These are phyloP conservation scores for Stropharia rugosoannulata DNA, from an alignment of 768 basidiomycete species.

Conservation along the genomic window DNA sequence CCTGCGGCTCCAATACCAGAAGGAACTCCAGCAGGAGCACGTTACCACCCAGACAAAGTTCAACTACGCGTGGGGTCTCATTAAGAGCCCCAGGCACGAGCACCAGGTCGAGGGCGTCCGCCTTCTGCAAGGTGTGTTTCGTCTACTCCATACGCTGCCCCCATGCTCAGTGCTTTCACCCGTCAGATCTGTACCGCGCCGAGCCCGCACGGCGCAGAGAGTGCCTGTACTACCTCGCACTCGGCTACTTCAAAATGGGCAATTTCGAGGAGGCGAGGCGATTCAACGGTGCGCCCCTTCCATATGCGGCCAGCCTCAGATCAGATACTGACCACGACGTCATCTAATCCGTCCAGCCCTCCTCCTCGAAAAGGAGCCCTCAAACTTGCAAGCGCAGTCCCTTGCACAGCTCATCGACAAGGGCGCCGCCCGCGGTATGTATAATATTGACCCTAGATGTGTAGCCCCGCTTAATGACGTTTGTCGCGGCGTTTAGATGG, in stretches of 20 bases:
- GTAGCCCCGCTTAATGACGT: neutral
- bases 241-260: constrained; percentile 96
- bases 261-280: constrained; percentile 91
- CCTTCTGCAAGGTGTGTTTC: constrained; percentile 75
- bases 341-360: constrained; percentile 49
- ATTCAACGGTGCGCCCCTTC: constrained; percentile 80
- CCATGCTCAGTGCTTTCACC: neutral
- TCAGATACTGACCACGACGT: neutral
- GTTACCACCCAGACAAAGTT: constrained; percentile 95
- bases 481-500: constrained; percentile 60
- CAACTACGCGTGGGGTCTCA: constrained; percentile 96
- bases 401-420: constrained; percentile 83
- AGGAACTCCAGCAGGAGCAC: constrained; percentile 79
- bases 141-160: constrained; percentile 8
- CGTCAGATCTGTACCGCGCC: constrained; percentile 83
- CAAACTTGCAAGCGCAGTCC: constrained; percentile 91
- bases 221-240: constrained; percentile 93
- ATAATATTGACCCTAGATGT: neutral
- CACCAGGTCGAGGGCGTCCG: constrained; percentile 93
- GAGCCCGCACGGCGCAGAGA: constrained; percentile 88
- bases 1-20: constrained; percentile 82
- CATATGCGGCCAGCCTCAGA: neutral
- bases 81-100: constrained; percentile 83
- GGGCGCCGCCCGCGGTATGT: constrained; percentile 76
- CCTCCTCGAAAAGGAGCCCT: constrained; percentile 88